These are phyloP conservation scores for Halteria grandinella DNA, from an alignment of 73 alveolate genomes.

Conservation along the genomic window DNA sequence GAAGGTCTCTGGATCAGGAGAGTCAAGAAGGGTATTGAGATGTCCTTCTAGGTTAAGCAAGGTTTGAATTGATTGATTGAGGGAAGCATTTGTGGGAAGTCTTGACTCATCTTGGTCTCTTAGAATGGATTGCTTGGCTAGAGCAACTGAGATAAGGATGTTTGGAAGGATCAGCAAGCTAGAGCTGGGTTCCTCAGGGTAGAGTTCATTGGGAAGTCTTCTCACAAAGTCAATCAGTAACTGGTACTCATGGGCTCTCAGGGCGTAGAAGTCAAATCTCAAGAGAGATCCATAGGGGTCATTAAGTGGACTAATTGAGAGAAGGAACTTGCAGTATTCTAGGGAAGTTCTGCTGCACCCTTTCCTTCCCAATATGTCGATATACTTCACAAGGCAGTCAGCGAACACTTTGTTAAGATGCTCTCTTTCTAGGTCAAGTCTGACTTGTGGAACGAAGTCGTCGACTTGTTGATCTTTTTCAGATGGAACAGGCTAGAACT, in stretches of 20 bases:
- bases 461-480: constrained; percentile 20
- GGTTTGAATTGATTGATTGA: constrained; percentile 10
- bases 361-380: constrained; percentile 76
- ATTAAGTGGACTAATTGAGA: constrained; percentile 63
- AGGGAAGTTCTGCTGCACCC: constrained; percentile 81
- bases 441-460: constrained; percentile 33
- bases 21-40: constrained; percentile 11
- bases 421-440: constrained; percentile 57
- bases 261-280: constrained; percentile 71
- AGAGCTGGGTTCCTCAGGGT: constrained; percentile 56
- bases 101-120: constrained; percentile 1
- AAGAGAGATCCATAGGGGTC: constrained; percentile 77
- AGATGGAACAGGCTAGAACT: constrained; percentile 43
- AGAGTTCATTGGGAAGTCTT: constrained; percentile 51
- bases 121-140: constrained; percentile 76
- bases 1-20: constrained; percentile 32
- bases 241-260: constrained; percentile 71
- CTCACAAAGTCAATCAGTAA: constrained; percentile 60
- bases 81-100: neutral
- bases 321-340: constrained; percentile 71
- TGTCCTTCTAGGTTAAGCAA: neutral
- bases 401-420: constrained; percentile 53
- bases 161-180: constrained; percentile 66
- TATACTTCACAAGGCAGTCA: constrained; percentile 66
- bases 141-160: constrained; percentile 60